Conservation (phyloP, 1,284 basidiomycete species). For the Ustilago tritici region DNA sequence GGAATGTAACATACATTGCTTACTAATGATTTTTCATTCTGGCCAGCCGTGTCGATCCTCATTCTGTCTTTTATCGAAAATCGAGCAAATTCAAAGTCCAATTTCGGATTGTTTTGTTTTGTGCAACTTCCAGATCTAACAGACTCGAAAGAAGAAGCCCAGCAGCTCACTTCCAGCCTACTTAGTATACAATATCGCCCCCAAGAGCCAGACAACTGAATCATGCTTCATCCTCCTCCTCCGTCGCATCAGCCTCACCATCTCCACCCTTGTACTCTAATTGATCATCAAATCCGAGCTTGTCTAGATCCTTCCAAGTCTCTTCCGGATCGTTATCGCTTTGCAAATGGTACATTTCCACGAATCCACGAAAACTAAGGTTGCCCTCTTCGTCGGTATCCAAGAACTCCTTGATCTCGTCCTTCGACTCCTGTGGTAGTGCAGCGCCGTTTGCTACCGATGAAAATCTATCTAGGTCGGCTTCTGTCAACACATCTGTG, state of each 20-base stretch:
- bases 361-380: slow-evolving; percentile 50
- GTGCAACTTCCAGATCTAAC: not conserved
- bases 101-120: not conserved
- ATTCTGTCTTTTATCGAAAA: not conserved
- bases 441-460: slow-evolving; percentile 46
- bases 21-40: no score
- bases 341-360: slow-evolving; percentile 58
- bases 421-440: slow-evolving; percentile 48
- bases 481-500: slow-evolving; percentile 33
- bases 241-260: not conserved
- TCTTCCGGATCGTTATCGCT: slow-evolving; percentile 55
- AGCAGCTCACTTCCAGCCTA: no score
- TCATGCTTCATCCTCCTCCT: not conserved
- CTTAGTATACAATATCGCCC: not conserved
- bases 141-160: not conserved
- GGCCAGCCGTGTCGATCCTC: no score
- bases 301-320: slow-evolving; percentile 56
- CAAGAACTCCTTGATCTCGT: slow-evolving; percentile 56
- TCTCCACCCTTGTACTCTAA: slow-evolving; percentile 14
- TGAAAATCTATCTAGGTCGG: slow-evolving; percentile 53
- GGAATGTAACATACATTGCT: no score
- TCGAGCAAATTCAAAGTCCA: slow-evolving; percentile 4
- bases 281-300: slow-evolving; percentile 38
- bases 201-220: not conserved
- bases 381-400: slow-evolving; percentile 53